Conservation (phyloP, 805 yeast genomes). For the Helenozyma rhizophorensis region DNA sequence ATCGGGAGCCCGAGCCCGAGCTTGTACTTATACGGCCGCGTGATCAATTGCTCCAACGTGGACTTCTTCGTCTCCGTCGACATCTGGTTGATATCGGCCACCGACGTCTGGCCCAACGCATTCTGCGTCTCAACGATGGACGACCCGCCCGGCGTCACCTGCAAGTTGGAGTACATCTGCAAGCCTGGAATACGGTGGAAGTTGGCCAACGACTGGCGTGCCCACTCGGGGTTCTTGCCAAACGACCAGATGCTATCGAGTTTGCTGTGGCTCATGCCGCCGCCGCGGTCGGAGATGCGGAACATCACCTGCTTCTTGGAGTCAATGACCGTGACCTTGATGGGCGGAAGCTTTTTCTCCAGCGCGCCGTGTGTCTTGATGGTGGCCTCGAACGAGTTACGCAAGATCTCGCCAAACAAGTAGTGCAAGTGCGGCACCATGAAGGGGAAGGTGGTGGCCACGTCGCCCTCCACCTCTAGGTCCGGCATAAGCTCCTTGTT, state of each 20-base stretch:
- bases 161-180: slow-evolving; percentile 37
- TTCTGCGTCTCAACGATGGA: slow-evolving; percentile 25
- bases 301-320: slow-evolving; percentile 65
- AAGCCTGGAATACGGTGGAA: slow-evolving; percentile 70
- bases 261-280: slow-evolving; percentile 66
- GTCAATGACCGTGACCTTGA: slow-evolving; percentile 69
- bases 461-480: slow-evolving; percentile 69
- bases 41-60: slow-evolving; percentile 60
- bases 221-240: slow-evolving; percentile 62
- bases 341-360: slow-evolving; percentile 55
- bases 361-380: slow-evolving; percentile 39
- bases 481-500: slow-evolving; percentile 60
- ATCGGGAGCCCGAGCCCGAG: slow-evolving; percentile 89
- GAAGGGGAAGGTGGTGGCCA: slow-evolving; percentile 68
- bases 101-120: slow-evolving; percentile 37
- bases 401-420: slow-evolving; percentile 77
- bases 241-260: slow-evolving; percentile 79
- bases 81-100: slow-evolving; percentile 32
- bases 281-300: slow-evolving; percentile 85
- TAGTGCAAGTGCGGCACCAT: slow-evolving; percentile 84
- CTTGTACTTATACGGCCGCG: slow-evolving; percentile 69
- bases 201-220: slow-evolving; percentile 54
- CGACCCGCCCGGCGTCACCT: slow-evolving; percentile 39
- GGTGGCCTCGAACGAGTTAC: slow-evolving; percentile 84
- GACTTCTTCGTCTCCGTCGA: slow-evolving; percentile 33